These are phyloP conservation scores for Phytophthora boehmeriae DNA, from an alignment of 352 stramenopile genomes.

Conservation along the genomic window DNA sequence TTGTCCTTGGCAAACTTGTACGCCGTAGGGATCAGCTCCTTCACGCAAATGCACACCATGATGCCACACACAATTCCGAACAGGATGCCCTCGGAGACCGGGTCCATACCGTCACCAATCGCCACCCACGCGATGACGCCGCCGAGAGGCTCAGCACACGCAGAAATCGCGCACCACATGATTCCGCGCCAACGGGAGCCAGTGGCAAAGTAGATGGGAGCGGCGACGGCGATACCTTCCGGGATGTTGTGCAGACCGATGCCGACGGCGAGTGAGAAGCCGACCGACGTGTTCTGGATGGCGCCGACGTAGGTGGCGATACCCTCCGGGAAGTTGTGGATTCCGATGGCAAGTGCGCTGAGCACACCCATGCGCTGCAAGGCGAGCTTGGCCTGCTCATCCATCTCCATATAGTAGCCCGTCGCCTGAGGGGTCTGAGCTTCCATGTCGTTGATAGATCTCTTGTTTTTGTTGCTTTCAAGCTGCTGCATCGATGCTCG, in stretches of 20 bases:
- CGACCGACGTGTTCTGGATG: constrained; percentile 77
- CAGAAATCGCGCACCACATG: constrained; percentile 4
- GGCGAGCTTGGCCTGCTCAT: background rate
- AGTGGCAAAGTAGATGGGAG: constrained; percentile 96
- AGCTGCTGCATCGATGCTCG: background rate
- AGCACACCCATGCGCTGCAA: constrained; percentile 2
- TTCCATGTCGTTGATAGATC: background rate
- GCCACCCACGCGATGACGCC: constrained; percentile 1
- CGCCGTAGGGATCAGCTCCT: constrained; percentile 18
- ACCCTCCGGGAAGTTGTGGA: constrained; percentile 93
- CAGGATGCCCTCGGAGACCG: constrained; percentile 2
- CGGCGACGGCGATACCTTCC: constrained; percentile 93
- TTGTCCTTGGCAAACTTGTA: constrained; percentile 82
- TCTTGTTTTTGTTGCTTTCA: background rate
- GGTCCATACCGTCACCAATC: constrained; percentile 2
- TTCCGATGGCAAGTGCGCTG: constrained; percentile 34
- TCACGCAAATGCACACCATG: constrained; percentile 6
- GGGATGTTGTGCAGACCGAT: constrained; percentile 98
- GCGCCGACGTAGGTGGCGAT: constrained; percentile 92
- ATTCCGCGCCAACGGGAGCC: constrained; percentile 34
- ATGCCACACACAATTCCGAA: constrained; percentile 2
- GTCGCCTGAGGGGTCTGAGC: background rate
- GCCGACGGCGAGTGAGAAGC: constrained; percentile 89
- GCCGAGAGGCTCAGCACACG: background rate
- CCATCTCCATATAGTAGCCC: background rate